These are phyloP conservation scores for Camellia oleifera DNA, from an alignment of 179 eudicot species.

Conservation along the genomic window DNA sequence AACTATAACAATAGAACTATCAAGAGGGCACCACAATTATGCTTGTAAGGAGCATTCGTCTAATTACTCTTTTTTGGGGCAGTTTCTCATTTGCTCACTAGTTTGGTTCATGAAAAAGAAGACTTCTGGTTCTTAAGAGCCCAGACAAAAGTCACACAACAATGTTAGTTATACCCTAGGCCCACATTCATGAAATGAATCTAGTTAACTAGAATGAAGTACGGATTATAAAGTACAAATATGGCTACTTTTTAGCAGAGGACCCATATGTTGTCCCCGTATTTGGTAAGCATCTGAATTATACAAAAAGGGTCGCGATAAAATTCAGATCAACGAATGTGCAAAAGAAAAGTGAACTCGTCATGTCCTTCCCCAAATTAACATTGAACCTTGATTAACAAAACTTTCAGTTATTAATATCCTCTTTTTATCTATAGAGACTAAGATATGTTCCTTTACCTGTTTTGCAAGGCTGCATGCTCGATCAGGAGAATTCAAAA, in stretches of 20 bases:
- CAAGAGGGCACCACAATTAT: too few species aligned
- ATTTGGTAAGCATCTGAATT: neutral
- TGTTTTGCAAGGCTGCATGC: conserved; percentile 25
- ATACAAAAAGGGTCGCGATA: neutral
- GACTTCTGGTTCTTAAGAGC: neutral
- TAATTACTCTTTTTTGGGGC: too few species aligned
- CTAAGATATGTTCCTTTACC: neutral
- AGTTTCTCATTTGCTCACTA: too few species aligned
- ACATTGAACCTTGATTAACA: neutral
- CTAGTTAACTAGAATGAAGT: neutral
- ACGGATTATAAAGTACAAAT: neutral
- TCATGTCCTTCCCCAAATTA: neutral
- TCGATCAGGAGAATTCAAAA: conserved; percentile 54
- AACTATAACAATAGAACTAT: too few species aligned
- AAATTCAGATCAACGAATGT: neutral
- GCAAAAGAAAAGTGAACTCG: neutral
- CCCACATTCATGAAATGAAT: neutral
- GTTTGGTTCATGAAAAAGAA: neutral
- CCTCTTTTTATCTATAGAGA: neutral
- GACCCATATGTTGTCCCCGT: neutral
- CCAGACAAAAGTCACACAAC: neutral
- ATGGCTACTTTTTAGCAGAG: neutral
- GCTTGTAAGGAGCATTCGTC: too few species aligned
- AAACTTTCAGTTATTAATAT: neutral
- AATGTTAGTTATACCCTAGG: neutral